Evolutionary conservation across 202 grass and related monocot species (phyloP), one percentile per base, ranked within the genome.

Genomic region (Digitaria exilis): DNA sequence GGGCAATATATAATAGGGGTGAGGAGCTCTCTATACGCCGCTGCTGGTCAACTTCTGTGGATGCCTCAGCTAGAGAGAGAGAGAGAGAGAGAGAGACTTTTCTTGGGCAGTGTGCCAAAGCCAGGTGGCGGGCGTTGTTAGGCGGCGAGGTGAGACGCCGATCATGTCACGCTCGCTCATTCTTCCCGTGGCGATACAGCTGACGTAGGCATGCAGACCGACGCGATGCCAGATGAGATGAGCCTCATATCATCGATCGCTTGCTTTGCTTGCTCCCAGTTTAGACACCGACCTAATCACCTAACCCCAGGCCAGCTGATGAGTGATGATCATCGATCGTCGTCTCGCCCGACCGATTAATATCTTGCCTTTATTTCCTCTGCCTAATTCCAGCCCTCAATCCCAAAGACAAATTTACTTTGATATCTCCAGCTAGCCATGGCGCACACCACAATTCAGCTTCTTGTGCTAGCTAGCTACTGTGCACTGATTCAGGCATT

Each of bases 1-100:
- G 87, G 72, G 77, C 78, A 78, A 84, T 80, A 80, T 80, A 80
- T 87, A 89, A 89, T 78, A 87, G 54, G 73, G 6, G 51, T 74
- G 68, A 75, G 68, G 75, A 28, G 48, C 54, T 28, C 43, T n/a
- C n/a, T n/a, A n/a, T 75, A 26, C 59, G 29, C 49, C 9, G 41
- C 83, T 26, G 78, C 65, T 17, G 79, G 87, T 87, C 87, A 92
- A 87, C 87, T 79, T 78, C 79, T 81, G 76, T 76, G 71, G 68
- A 79, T 71, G 85, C 56, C 31, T 35, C 34, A 43, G 59, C 34
- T 7, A 44, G 21, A 15, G 50, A 30, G 57, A 11, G 63, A 32
- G 59, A 43, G 22, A 6, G 75, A 24, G 39, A 15, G 63, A 64
- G 56, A 48, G 75, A 56, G 84, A 87, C 52, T 87, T 90, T 87